Evolutionary conservation across 352 stramenopile genomes (phyloP), one percentile per base, ranked within the genome.

Genomic region (Phytophthora pinifolia): DNA sequence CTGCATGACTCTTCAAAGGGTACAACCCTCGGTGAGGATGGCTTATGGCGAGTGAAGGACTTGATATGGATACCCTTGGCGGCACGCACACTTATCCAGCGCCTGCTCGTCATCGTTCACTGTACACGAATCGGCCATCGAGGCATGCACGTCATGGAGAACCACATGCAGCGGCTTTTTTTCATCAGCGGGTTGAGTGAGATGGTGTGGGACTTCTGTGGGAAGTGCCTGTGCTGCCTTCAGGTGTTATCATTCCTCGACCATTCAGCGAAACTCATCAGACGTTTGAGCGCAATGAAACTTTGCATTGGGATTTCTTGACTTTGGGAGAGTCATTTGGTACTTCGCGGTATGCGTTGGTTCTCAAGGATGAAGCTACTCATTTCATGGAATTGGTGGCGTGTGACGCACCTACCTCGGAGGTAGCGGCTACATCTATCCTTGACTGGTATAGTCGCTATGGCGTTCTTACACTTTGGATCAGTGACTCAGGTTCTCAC

Each of bases 311-410:
- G 3, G 35, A 54, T 22, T 54, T 54, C 18, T 62, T 67, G 4
- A 53, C 51, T 20, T 29, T 73, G n/a, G 53, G 65, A 4, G 36
- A 61, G 7, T 36, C 42, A 4, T 70, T 45, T 31, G 37, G 32
- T 8, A n/a, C 5, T 9, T 31, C 17, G 14, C 42, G 43, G 22
- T 66, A 67, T 30, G 8, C 62, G 22, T 46, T 73, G 9, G 65
- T 63, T 20, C 37, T 65, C 12, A 69, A 73, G 36, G 64, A 66
- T 32, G 56, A 54, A 29, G 42, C 48, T 2, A 66, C 52, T 6
- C 56, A 73, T 45, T 69, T 43, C 38, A 36, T 33, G 18, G 39
- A 65, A 43, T 33, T 72, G 29, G 25, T 59, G 1, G 27, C 34
- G 13, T 65, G 63, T 34, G 47, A 41, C 13, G 32, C 1, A 38